These are phyloP conservation scores for Boechera divaricarpa DNA, from an alignment of 345 rosid genomes.

Conservation along the genomic window DNA sequence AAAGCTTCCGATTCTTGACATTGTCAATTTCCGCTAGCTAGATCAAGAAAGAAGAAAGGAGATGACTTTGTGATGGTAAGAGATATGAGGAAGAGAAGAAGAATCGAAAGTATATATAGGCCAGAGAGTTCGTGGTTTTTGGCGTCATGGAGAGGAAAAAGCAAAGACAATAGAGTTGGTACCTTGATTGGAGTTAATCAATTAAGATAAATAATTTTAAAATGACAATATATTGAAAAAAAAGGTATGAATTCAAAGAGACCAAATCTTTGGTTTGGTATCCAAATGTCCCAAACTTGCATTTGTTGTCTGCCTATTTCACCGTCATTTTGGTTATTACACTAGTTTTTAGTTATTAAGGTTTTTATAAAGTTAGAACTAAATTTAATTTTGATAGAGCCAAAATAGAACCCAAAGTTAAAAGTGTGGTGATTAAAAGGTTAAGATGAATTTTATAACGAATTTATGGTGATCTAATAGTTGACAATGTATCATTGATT, in stretches of 20 bases:
- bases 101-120: conserved; percentile 31
- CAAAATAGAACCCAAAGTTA: neutral
- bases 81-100: conserved; percentile 35
- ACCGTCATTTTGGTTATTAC: conserved; percentile 11
- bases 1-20: conserved; percentile 49
- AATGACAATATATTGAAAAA: neutral
- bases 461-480: neutral
- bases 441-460: neutral
- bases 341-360: neutral
- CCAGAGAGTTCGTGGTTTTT: conserved; percentile 20
- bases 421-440: neutral
- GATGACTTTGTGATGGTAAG: conserved; percentile 17
- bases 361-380: neutral
- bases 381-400: neutral
- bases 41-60: conserved; percentile 15
- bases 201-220: neutral
- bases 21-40: conserved; percentile 19
- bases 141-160: conserved; percentile 29
- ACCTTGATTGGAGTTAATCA: conserved; percentile 17
- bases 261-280: conserved; percentile 31
- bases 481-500: neutral
- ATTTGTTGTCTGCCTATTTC: conserved; percentile 34
- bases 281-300: conserved; percentile 30
- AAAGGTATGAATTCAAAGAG: conserved; percentile 21
- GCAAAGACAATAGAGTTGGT: conserved; percentile 37